These are phyloP conservation scores for Colletotrichum sojae DNA, from an alignment of 2,329 filamentous ascomycete genomes.

Conservation along the genomic window DNA sequence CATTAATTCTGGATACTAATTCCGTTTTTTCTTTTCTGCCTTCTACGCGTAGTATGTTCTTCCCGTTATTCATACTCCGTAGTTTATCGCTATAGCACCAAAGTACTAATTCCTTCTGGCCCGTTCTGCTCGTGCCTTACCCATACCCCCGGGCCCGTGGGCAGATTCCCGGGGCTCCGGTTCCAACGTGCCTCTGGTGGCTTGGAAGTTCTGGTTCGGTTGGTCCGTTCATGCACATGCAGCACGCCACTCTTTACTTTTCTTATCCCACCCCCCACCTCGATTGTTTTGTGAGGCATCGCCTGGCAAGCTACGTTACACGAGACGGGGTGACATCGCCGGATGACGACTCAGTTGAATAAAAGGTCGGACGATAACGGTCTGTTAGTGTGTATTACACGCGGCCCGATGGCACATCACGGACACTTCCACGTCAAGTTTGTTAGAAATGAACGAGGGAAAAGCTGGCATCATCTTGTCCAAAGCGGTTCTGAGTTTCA, in stretches of 20 bases:
- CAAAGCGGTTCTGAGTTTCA: constrained; percentile 15
- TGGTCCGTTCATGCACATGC: not conserved
- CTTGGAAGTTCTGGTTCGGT: not conserved
- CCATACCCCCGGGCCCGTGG: not conserved
- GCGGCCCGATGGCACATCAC: constrained; percentile 25
- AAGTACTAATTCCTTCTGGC: too few species aligned
- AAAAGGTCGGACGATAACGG: constrained; percentile 18
- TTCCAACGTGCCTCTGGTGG: not conserved
- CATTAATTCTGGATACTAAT: too few species aligned
- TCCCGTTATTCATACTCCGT: too few species aligned
- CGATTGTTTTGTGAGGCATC: constrained; percentile 10
- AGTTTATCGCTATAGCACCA: too few species aligned
- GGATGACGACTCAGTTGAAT: constrained; percentile 5
- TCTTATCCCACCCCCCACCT: not conserved
- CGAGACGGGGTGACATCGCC: constrained; percentile 24
- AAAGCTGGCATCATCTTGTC: not conserved
- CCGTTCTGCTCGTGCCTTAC: not conserved
- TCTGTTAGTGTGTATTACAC: not conserved
- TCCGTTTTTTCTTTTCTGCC: too few species aligned
- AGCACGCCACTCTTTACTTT: not conserved
- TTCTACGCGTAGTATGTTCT: too few species aligned
- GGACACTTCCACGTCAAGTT: not conserved
- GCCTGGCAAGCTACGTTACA: constrained; percentile 23
- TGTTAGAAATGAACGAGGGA: not conserved
- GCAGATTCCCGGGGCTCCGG: not conserved